Conservation (phyloP, 202 grass and related monocot species). For the Dendrocalamus latiflorus region DNA sequence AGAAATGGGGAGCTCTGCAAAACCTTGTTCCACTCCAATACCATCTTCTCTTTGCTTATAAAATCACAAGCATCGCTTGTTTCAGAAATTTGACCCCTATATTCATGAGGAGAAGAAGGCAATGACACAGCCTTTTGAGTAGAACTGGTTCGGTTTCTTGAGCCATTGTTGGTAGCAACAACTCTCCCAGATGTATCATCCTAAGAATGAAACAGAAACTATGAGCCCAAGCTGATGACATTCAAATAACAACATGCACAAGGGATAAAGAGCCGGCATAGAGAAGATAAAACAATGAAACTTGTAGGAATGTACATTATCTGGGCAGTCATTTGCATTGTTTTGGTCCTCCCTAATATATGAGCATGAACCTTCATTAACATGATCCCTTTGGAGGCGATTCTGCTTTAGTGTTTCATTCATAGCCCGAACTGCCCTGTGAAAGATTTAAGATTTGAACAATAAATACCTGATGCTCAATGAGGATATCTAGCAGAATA, state of each 20-base stretch:
- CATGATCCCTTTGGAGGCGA: conserved; percentile 79
- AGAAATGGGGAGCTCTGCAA: conserved; percentile 71
- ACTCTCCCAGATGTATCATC: conserved; percentile 46
- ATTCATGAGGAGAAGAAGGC: conserved; percentile 93
- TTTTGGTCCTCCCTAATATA: conserved; percentile 42
- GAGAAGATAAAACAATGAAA: conserved; percentile 17
- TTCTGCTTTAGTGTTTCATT: conserved; percentile 99
- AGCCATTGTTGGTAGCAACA: conserved; percentile 39
- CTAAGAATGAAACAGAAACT: conserved; percentile 39
- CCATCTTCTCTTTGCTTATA: conserved; percentile 67
- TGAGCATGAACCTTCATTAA: conserved; percentile 67
- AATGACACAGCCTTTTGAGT: conserved; percentile 90
- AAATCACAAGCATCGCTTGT: conserved; percentile 54
- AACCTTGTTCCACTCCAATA: conserved; percentile 74
- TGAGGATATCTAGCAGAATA: conserved; percentile 15
- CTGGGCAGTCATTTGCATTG: conserved; percentile 42
- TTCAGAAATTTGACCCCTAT: conserved; percentile 51
- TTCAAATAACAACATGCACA: conserved; percentile 9
- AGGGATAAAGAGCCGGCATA: conserved; percentile 12
- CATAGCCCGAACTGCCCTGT: conserved; percentile 97
- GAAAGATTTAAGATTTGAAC: conserved; percentile 34
- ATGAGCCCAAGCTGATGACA: conserved; percentile 15
- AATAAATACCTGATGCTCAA: conserved; percentile 17
- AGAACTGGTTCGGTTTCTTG: conserved; percentile 44
- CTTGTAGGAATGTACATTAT: conserved; percentile 46